Base-by-base conservation (phyloP, 2,329 filamentous ascomycete genomes). In the Ophiostoma sp. region DNA sequence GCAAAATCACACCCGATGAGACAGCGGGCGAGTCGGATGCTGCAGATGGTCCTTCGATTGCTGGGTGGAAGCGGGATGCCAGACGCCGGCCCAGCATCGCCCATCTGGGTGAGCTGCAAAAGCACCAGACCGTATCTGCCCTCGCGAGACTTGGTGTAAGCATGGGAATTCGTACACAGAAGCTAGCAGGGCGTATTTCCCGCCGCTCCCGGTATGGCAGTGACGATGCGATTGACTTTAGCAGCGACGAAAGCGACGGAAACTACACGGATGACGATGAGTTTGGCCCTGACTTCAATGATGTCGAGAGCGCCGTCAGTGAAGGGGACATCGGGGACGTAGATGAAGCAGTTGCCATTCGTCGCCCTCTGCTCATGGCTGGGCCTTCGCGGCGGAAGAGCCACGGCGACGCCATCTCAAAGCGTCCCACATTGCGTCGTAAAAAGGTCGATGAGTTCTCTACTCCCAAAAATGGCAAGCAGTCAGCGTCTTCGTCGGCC, bases 161-260 rank as follows among this genome's bases (percentile, higher is more conserved):
- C 72, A 81, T 92, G 70, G 89, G 89, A 1, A 93, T 94, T 78
- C 88, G 88, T 71, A 93, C 91, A 3, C 89, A 93, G 72, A 86
- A 87, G 68, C 78, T 96, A 1, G 83, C 87, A 8, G 83, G 86
- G 68, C 84, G 86, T 38, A 83, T 89, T 16, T 36, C 45, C 1
- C 27, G 47, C 16, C 64, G 45, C 5, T 9, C 62, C 1, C 64
- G 18, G 11, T 80, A 91, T 4, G 80, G 81, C 16, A 12, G 58
- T 11, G 76, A 79, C 12, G 74, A 73, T 58, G 73, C 36, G 73
- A 72, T 1, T 73, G 4, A 69, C 66, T 41, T 18, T 8, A 42
- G 38, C 8, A 74, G 72, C 3, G 74, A 71, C 3, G 70, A 67
- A 7, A 72, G 1, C 73, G 4, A 69, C 66, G 58, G 58, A 9